Percentiles rank a stretch among this genome's conserved stretches.
Conservation (phyloP, 179 eudicot genomes). For the Gypsophila paniculata region DNA sequence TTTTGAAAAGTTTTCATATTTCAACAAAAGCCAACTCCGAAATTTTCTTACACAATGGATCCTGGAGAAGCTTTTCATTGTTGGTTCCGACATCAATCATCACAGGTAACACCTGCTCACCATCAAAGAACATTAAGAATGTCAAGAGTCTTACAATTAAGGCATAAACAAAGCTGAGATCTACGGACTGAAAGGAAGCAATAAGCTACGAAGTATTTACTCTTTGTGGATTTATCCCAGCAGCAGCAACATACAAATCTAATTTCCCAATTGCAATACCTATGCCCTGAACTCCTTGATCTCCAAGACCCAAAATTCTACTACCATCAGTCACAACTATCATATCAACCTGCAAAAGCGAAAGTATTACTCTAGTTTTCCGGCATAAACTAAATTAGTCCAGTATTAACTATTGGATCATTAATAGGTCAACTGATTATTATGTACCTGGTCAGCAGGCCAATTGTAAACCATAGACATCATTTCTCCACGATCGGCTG, state of each 20-base stretch:
- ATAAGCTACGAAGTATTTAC: slow-evolving; percentile 32
- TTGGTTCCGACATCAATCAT: slow-evolving; percentile 98
- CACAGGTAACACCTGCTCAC: slow-evolving; percentile 79
- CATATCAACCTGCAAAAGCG: slow-evolving; percentile 84
- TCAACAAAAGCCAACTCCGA: slow-evolving; percentile 5
- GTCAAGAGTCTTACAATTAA: background rate
- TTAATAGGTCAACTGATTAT: background rate
- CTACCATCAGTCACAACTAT: slow-evolving; percentile 99
- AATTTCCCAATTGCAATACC: slow-evolving; percentile 90
- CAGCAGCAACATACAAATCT: slow-evolving; percentile 98
- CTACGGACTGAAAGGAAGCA: background rate
- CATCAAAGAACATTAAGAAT: slow-evolving; percentile 19
- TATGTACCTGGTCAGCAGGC: slow-evolving; percentile 90
- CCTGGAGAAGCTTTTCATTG: slow-evolving; percentile 81
- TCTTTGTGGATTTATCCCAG: slow-evolving; percentile 97
- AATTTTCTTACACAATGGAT: slow-evolving; percentile 68
- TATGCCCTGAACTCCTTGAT: slow-evolving; percentile 91
- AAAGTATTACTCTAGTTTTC: background rate
- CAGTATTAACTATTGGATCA: background rate
- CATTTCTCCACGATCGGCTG: slow-evolving; percentile 97
- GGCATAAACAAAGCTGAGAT: background rate
- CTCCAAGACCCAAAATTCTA: slow-evolving; percentile 96
- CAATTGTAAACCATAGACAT: slow-evolving; percentile 99
- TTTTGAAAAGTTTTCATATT: background rate
- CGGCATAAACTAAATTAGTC: background rate